Conservation (phyloP, 2,329 filamentous ascomycete genomes). For the Penicillium griseofulvum region DNA sequence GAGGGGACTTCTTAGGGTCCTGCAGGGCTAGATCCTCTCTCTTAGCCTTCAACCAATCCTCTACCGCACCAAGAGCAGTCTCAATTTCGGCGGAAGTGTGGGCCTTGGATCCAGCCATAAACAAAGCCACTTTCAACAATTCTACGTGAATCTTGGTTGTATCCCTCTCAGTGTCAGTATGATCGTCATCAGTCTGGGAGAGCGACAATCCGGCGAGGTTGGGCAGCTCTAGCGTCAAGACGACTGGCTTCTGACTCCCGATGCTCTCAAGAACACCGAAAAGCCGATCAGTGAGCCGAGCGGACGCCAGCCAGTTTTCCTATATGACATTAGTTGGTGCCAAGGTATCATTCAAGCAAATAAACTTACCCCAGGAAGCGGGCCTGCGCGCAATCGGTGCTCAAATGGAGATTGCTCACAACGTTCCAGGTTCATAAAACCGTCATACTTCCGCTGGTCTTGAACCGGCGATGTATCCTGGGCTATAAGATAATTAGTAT, state of each 20-base stretch:
- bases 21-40: slow-evolving; percentile 21
- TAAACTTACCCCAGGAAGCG: slow-evolving; percentile 36
- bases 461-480: slow-evolving; percentile 26
- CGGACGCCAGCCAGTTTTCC: slow-evolving; percentile 38
- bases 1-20: slow-evolving; percentile 18
- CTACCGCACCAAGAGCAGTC: slow-evolving; percentile 27
- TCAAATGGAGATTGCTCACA: slow-evolving; percentile 36
- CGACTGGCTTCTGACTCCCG: slow-evolving; percentile 32
- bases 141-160: slow-evolving; percentile 32
- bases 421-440: slow-evolving; percentile 43
- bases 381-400: slow-evolving; percentile 39
- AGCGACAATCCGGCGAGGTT: slow-evolving; percentile 25
- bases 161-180: slow-evolving; percentile 38
- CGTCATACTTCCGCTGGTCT: slow-evolving; percentile 40
- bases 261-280: slow-evolving; percentile 36
- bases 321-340: slow-evolving; percentile 25
- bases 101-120: slow-evolving; percentile 35
- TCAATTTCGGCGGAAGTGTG: slow-evolving; percentile 31
- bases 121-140: slow-evolving; percentile 34
- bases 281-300: slow-evolving; percentile 35
- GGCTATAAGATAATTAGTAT: slow-evolving; percentile 23
- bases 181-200: slow-evolving; percentile 29
- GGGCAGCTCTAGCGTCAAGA: slow-evolving; percentile 27
- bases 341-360: background rate
- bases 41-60: slow-evolving; percentile 33